A percentile compares a stretch with the other conserved stretches of the same genome.
Evolutionary conservation across 2,329 filamentous ascomycete species (phyloP).

Genomic region (Penicillium olsonii): DNA sequence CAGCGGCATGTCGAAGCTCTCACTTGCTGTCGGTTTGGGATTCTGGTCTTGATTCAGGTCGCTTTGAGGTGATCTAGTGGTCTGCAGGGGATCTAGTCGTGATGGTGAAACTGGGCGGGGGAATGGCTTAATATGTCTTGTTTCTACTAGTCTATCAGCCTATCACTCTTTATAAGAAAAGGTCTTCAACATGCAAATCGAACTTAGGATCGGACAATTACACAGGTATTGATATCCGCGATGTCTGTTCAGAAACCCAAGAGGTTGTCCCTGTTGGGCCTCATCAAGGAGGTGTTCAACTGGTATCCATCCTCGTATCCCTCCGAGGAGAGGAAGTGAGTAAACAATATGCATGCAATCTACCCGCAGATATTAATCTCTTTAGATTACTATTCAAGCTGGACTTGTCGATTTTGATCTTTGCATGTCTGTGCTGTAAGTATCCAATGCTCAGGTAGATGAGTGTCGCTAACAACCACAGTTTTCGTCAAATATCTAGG

Average conservation of each 20-base stretch:
- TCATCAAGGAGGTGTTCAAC: slow-evolving; percentile 35
- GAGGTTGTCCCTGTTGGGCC: slow-evolving; percentile 14
- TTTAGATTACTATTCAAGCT: slow-evolving; percentile 32
- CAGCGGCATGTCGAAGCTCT: slow-evolving; percentile 15
- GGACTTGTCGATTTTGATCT: slow-evolving; percentile 33
- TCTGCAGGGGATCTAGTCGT: neutral
- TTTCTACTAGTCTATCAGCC: too few species aligned
- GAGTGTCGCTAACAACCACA: slow-evolving; percentile 10
- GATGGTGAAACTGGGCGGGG: slow-evolving; percentile 22
- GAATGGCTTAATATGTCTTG: slow-evolving; percentile 11
- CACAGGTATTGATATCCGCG: too few species aligned
- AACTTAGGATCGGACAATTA: neutral
- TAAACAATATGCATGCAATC: neutral
- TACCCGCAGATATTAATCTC: neutral
- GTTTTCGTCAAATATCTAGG: slow-evolving; percentile 33
- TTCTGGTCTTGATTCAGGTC: neutral
- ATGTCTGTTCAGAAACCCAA: slow-evolving; percentile 20
- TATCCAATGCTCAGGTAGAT: neutral
- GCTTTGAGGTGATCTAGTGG: too few species aligned
- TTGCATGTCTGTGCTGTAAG: slow-evolving; percentile 36
- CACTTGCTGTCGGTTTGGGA: neutral
- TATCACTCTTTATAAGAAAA: too few species aligned
- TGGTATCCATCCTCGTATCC: slow-evolving; percentile 36
- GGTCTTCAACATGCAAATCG: neutral
- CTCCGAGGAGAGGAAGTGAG: slow-evolving; percentile 31